These are phyloP conservation scores for Cryphonectria nitschkei DNA, from an alignment of 2,329 filamentous ascomycete species.

Conservation along the genomic window DNA sequence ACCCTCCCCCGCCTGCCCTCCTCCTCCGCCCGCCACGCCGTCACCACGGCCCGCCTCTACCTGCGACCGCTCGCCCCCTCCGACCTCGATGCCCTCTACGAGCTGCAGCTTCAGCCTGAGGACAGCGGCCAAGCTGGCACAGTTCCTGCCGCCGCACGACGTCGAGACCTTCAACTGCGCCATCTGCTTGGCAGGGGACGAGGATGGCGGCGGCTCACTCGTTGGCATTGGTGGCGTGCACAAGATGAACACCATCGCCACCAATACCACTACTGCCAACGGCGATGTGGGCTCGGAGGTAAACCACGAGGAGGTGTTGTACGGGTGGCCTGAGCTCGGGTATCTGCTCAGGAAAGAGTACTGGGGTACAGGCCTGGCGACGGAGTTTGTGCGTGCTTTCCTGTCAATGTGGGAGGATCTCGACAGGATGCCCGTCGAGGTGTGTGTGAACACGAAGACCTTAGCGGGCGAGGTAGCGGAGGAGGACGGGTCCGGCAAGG, in stretches of 20 bases:
- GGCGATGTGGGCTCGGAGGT: slow-evolving; percentile 36
- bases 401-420: slow-evolving; percentile 52
- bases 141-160: slow-evolving; percentile 54
- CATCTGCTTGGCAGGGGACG: slow-evolving; percentile 47
- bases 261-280: slow-evolving; percentile 31
- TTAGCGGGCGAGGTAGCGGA: slow-evolving; percentile 30
- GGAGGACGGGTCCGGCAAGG: slow-evolving; percentile 30
- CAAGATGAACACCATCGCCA: slow-evolving; percentile 32
- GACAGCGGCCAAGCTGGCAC: slow-evolving; percentile 46
- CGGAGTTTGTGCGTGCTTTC: slow-evolving; percentile 57
- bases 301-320: not conserved
- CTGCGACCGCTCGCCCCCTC: slow-evolving; percentile 9
- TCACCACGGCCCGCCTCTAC: slow-evolving; percentile 20
- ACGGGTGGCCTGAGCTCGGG: slow-evolving; percentile 58
- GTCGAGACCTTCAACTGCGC: slow-evolving; percentile 58
- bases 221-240: slow-evolving; percentile 55
- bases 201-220: slow-evolving; percentile 47
- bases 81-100: slow-evolving; percentile 55
- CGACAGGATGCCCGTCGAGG: slow-evolving; percentile 48
- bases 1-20: slow-evolving; percentile 7
- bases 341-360: slow-evolving; percentile 58
- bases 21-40: not conserved
- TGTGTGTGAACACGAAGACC: slow-evolving; percentile 47
- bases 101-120: slow-evolving; percentile 60
- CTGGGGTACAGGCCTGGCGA: slow-evolving; percentile 62